phyloP scores from a whole-genome alignment of 2,329 filamentous ascomycete genomes.

The Colletotrichum agaves region DNA sequence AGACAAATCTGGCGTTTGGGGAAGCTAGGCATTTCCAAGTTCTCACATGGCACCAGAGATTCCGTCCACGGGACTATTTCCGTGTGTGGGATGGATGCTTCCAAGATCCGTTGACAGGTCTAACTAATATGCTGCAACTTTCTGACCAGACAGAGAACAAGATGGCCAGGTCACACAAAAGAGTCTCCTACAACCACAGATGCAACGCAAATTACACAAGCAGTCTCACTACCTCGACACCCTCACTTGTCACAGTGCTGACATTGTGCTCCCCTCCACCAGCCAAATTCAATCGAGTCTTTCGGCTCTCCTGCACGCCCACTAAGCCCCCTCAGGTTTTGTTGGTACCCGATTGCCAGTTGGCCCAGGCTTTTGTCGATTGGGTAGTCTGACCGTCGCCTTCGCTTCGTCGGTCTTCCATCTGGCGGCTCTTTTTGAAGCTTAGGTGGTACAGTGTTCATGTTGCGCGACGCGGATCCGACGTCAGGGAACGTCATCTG shows the following conservation, averaged over 20 bases:
- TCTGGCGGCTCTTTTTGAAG: constrained; percentile 20
- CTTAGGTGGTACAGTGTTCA: constrained; percentile 11
- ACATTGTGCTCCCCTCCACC: constrained; percentile 10
- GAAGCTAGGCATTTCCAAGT: not conserved
- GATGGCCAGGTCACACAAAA: not conserved
- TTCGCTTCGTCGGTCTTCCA: constrained; percentile 10
- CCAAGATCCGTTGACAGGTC: not conserved
- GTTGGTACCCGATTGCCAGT: constrained; percentile 19
- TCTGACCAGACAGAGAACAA: constrained; percentile 13
- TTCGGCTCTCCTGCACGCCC: not conserved
- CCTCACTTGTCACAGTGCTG: constrained; percentile 15
- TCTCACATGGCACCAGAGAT: constrained; percentile 20
- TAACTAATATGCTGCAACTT: not conserved
- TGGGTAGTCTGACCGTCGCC: not conserved
- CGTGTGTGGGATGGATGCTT: not conserved
- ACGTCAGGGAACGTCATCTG: constrained; percentile 19
- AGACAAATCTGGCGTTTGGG: constrained; percentile 11
- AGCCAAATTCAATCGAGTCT: not conserved
- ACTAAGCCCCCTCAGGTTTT: not conserved
- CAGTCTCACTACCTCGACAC: not conserved
- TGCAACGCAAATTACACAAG: not conserved
- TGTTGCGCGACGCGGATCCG: constrained; percentile 16
- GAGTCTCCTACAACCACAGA: not conserved
- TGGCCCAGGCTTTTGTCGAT: constrained; percentile 3
- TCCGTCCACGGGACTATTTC: constrained; percentile 33